These are phyloP conservation scores for Cucurbita maxima DNA, from an alignment of 306 rosid species.

Conservation along the genomic window DNA sequence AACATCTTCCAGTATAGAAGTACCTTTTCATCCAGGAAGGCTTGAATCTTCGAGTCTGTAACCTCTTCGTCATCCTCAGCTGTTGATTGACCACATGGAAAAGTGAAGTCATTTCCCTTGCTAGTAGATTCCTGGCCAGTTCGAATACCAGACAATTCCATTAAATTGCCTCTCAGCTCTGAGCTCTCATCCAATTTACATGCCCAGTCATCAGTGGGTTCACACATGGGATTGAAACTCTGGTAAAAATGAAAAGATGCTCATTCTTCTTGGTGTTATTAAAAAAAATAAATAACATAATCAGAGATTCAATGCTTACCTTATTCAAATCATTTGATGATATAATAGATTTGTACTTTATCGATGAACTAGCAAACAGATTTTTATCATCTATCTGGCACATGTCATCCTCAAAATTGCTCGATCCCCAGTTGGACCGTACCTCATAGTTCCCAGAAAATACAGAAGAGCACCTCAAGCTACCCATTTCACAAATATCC, in stretches of 20 bases:
- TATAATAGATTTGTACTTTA: constrained; percentile 28
- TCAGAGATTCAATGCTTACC: constrained; percentile 22
- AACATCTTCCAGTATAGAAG: neutral
- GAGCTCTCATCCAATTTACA: constrained; percentile 24
- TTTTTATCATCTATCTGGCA: constrained; percentile 66
- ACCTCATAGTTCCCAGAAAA: constrained; percentile 26
- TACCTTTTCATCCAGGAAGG: constrained; percentile 80
- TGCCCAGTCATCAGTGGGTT: constrained; percentile 41
- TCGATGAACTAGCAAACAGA: constrained; percentile 31
- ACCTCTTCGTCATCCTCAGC: constrained; percentile 84
- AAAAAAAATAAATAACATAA: constrained; percentile 15
- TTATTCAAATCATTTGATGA: constrained; percentile 37
- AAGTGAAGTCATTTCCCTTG: constrained; percentile 29
- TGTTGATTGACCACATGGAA: constrained; percentile 39
- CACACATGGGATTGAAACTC: constrained; percentile 77
- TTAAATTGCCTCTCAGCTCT: constrained; percentile 30
- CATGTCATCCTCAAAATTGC: constrained; percentile 51
- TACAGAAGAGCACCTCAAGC: constrained; percentile 42
- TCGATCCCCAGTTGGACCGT: constrained; percentile 33
- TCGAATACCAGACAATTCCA: constrained; percentile 25
- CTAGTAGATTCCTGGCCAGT: constrained; percentile 6
- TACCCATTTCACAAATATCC: constrained; percentile 60
- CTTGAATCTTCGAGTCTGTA: constrained; percentile 72
- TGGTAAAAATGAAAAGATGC: constrained; percentile 19
- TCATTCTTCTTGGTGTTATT: neutral